These are phyloP conservation scores for Talaromyces sp. DNA, from an alignment of 2,329 filamentous ascomycete species.

Conservation along the genomic window DNA sequence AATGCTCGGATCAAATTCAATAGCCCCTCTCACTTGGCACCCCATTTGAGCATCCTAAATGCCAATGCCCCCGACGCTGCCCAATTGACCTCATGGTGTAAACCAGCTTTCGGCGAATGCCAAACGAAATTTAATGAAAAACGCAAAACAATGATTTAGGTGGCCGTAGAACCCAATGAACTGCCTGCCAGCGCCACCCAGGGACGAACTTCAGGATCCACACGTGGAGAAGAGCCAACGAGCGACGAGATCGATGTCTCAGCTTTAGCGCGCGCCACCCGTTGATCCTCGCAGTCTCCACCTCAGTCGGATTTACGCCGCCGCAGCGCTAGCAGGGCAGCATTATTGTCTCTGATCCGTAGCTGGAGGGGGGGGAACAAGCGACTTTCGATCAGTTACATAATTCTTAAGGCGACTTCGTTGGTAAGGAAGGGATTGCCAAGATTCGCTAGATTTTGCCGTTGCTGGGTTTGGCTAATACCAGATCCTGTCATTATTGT, in stretches of 20 bases:
- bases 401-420: neutral
- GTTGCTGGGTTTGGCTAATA: neutral
- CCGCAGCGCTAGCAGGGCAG: neutral
- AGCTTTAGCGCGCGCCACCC: neutral
- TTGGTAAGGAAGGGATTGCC: neutral
- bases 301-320: neutral
- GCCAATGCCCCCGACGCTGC: neutral
- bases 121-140: neutral
- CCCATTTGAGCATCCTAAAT: neutral
- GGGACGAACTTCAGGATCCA: neutral
- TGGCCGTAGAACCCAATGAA: neutral
- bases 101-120: neutral
- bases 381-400: neutral
- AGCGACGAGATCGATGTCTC: neutral
- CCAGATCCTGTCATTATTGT: neutral
- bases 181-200: neutral
- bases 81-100: neutral
- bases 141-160: neutral
- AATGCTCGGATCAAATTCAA: neutral
- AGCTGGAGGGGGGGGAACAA: neutral
- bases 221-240: neutral
- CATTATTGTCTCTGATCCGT: neutral
- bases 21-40: neutral
- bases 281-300: neutral
- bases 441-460: neutral